Base-by-base conservation (phyloP, 1,139 yeast genomes). In the Pichia sp. region DNA sequence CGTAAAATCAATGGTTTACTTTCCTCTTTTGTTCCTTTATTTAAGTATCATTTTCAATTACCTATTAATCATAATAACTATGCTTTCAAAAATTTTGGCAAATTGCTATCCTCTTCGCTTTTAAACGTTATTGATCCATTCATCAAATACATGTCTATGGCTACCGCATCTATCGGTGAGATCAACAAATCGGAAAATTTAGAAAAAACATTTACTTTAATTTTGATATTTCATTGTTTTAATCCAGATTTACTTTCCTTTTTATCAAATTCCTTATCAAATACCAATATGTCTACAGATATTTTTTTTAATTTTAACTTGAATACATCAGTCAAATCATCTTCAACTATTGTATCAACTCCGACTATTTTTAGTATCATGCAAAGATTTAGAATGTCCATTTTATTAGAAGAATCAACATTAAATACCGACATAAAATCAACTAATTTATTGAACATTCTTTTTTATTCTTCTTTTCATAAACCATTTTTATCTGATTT, bases 11-110 rank as follows among this genome's bases (percentile, higher is more conserved):
- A 38, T 30, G n/a, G 31, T 33, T 20, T 52, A 38, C 37, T 43
- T 19, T 20, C 46, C 16, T 47, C 55, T 1, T 21, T 52, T 10
- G 29, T 50, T 18, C 47, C 49, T 5, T 40, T 56, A 6, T 51
- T 54, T 38, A 53, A 54, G 28, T 52, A 55, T 37, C 58, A 57
- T 37, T 57, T 54, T 29, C 57, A 54, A 34, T 34, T 57, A n/a
- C 55, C 58, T 3, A 40, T 31, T 14, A 32, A 46, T 7, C 52
- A 54, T 32, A 43, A 44, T 7, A 50, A 54, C 31, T 56, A 53
- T 34, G 59, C 51, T 1, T 54, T 57, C 29, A 50, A 41, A 37
- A 55, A 51, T 31, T 56, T 53, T 44, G 60, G 56, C 4, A 32
- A 20, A 8, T 33, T 57, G 2, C 37, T 56, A 6, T 42, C 50